Evolutionary conservation across 441 rosid species (phyloP), one percentile per base, ranked within the genome.

Genomic region (Raphanus hybrid): DNA sequence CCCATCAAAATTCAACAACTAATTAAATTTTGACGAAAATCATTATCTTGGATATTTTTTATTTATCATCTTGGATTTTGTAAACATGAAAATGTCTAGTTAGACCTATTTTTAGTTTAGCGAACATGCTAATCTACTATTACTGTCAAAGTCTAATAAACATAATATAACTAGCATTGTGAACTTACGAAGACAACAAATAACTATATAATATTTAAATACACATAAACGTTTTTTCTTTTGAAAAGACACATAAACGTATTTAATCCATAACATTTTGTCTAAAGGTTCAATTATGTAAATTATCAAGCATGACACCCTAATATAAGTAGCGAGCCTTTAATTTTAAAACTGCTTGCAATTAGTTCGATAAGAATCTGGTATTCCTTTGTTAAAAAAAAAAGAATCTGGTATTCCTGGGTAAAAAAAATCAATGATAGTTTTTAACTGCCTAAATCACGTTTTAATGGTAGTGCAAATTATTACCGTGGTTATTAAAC

Each of bases 41-140:
- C 1, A 52, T 20, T 8, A 0, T 6, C 9, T 27, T 66, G 20
- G 20, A 20, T 37, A 5, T 11, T 43, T 32, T 45, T 48, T 0
- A 6, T 48, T 48, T n/a, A 50, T 50, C 57, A 14, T 43, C 52
- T 43, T 48, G 16, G 54, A 48, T 48, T 15, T 45, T 45, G 12
- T 48, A 48, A 16, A 68, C 32, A 48, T 10, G 4, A n/a, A 45
- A 11, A 50, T 0, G 14, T 6, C 16, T 16, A 64, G 10, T 3
- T 26, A 41, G 1, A 7, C 39, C n/a, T 18, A 43, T 23, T 32
- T 65, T 65, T 29, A 1, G 7, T 12, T 20, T 3, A 61, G 20
- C 11, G 75, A 78, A 78, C 82, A 69, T 74, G 82, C 82, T 79
- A 74, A 74, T 64, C 75, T 79, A 73, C 23, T 2, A 20, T 57